These are phyloP conservation scores for Paracamarosporium sp. DNA, from an alignment of 2,329 filamentous ascomycete species.

Conservation along the genomic window DNA sequence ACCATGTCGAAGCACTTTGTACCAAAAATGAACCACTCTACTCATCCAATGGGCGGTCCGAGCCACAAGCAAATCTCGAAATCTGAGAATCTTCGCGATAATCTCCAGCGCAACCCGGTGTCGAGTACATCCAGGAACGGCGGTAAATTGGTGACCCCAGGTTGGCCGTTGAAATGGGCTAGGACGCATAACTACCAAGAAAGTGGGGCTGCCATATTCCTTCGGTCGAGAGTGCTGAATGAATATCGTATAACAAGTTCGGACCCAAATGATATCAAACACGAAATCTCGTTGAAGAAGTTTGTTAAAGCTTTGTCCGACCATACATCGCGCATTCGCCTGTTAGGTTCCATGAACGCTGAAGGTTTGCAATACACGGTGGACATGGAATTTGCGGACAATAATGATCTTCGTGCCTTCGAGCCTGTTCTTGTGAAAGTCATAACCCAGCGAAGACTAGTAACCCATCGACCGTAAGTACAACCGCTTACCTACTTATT, in stretches of 20 bases:
- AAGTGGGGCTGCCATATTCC: neutral
- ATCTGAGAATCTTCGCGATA: conserved; percentile 17
- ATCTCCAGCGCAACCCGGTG: conserved; percentile 11
- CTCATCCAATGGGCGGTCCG: neutral
- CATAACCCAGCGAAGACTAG: too few species aligned
- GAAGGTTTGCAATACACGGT: conserved; percentile 16
- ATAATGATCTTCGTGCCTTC: conserved; percentile 16
- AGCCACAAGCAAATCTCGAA: too few species aligned
- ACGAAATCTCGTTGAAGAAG: conserved; percentile 13
- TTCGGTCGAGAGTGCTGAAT: neutral
- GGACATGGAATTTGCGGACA: conserved; percentile 30
- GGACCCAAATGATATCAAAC: neutral
- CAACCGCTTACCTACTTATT: too few species aligned
- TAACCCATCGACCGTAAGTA: conserved; percentile 5
- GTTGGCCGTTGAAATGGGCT: conserved; percentile 24
- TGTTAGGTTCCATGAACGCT: conserved; percentile 18
- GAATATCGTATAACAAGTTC: conserved; percentile 5
- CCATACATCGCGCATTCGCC: conserved; percentile 22
- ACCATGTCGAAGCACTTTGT: neutral
- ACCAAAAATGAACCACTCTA: conserved; percentile 9
- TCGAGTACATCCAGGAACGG: neutral
- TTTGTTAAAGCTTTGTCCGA: conserved; percentile 25
- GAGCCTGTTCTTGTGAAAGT: neutral
- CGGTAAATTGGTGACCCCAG: conserved; percentile 15
- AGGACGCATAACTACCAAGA: conserved; percentile 20